A percentile compares a stretch with the other conserved stretches of the same genome.
These are phyloP conservation scores for Ustilago hordei DNA, from an alignment of 1,284 basidiomycete species.

Conservation along the genomic window DNA sequence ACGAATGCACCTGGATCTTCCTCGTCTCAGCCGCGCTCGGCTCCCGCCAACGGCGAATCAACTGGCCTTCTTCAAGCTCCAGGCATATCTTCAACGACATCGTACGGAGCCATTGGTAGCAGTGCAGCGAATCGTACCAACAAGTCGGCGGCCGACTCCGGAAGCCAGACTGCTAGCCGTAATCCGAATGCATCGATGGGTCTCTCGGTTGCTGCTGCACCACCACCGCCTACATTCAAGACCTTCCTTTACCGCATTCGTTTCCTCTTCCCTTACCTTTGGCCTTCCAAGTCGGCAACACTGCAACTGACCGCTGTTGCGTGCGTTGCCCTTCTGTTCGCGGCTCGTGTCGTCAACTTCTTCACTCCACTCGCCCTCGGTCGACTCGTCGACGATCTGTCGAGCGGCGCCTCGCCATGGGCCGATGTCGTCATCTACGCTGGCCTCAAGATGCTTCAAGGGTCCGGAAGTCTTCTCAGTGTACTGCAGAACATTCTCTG, in stretches of 20 bases:
- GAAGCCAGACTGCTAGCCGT: conserved; percentile 37
- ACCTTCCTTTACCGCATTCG: conserved; percentile 71
- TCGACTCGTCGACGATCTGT: conserved; percentile 74
- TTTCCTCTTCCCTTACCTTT: conserved; percentile 81
- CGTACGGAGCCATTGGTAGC: conserved; percentile 40
- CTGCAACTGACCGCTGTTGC: conserved; percentile 79
- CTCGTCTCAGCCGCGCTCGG: conserved; percentile 23
- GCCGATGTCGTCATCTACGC: conserved; percentile 65
- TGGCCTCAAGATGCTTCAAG: conserved; percentile 70
- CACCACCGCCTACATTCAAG: conserved; percentile 62
- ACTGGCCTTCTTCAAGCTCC: conserved; percentile 38
- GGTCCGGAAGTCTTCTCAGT: conserved; percentile 68
- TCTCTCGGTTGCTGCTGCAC: conserved; percentile 51
- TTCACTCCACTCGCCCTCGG: conserved; percentile 81
- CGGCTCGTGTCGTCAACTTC: conserved; percentile 82
- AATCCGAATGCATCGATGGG: conserved; percentile 63
- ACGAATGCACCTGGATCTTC: conserved; percentile 16
- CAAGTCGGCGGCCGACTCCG: conserved; percentile 28
- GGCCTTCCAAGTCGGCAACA: conserved; percentile 78
- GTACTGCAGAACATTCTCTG: conserved; percentile 70
- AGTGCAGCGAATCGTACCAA: conserved; percentile 16
- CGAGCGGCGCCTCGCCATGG: conserved; percentile 55
- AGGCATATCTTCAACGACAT: conserved; percentile 16
- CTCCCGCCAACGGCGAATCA: conserved; percentile 27
- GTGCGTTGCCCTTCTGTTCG: conserved; percentile 77